Evolutionary conservation across 345 rosid genomes (phyloP).

Genomic region (Camelina laxa): DNA sequence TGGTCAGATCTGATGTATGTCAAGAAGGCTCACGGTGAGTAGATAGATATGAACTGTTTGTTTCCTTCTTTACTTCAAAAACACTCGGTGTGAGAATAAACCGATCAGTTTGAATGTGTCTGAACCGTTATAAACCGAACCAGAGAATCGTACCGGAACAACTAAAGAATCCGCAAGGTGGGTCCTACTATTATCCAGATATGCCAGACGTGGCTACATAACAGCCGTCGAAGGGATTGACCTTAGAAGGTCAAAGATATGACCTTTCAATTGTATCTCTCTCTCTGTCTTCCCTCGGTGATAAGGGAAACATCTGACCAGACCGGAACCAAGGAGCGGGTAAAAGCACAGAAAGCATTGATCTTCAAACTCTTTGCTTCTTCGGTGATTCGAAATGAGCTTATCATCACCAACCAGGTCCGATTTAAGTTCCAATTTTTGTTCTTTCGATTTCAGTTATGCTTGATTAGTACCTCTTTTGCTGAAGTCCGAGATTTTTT

Average conservation of each 20-base stretch:
- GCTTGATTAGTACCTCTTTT: neutral
- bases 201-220: slow-evolving; percentile 26
- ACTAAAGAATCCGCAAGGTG: slow-evolving; percentile 25
- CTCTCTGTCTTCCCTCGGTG: slow-evolving; percentile 32
- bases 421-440: neutral
- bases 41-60: neutral
- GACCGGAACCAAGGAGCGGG: slow-evolving; percentile 33
- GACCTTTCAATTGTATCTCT: slow-evolving; percentile 25
- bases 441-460: neutral
- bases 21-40: neutral
- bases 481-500: too few species aligned
- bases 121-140: neutral
- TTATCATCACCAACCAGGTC: slow-evolving; percentile 46
- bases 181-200: slow-evolving; percentile 42
- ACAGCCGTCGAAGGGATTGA: slow-evolving; percentile 32
- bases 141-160: neutral
- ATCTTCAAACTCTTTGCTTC: slow-evolving; percentile 7
- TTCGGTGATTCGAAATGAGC: slow-evolving; percentile 32
- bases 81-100: neutral
- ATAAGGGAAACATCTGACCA: slow-evolving; percentile 42
- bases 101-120: neutral
- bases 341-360: slow-evolving; percentile 22
- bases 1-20: neutral
- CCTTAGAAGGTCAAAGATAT: slow-evolving; percentile 22
- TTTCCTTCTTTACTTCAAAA: too few species aligned